Conservation (phyloP, 2,329 filamentous ascomycete species). For the Aspergillaceae sp. region DNA sequence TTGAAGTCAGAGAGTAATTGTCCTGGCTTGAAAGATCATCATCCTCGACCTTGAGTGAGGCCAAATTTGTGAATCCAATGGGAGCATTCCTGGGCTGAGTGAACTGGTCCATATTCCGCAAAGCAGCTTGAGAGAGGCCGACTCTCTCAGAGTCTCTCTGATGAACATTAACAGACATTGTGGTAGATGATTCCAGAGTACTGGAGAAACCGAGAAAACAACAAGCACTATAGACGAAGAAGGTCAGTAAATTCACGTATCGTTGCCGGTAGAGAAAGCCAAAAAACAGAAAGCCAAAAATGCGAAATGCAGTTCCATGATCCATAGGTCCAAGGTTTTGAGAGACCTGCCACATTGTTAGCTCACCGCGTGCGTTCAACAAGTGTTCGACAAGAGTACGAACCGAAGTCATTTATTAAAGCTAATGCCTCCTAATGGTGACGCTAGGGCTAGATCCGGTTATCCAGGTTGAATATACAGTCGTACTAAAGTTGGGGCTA, state of each 20-base stretch:
- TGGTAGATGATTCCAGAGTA: conserved; percentile 16
- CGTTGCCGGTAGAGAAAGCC: not conserved
- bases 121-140: conserved; percentile 24
- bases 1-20: conserved; percentile 35
- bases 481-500: too few species aligned
- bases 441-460: not conserved
- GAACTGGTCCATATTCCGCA: conserved; percentile 25
- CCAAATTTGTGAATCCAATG: conserved; percentile 29
- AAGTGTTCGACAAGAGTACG: not conserved
- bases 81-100: conserved; percentile 29
- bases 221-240: conserved; percentile 21
- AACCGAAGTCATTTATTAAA: not conserved
- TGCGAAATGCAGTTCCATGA: not conserved
- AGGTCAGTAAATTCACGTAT: conserved; percentile 21
- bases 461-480: not conserved
- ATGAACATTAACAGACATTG: conserved; percentile 33
- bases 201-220: conserved; percentile 11
- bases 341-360: not conserved
- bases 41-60: conserved; percentile 34
- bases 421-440: not conserved
- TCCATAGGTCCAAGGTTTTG: not conserved
- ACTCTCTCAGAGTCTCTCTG: conserved; percentile 29
- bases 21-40: conserved; percentile 36
- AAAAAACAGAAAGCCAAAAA: not conserved
- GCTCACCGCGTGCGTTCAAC: not conserved